Evolutionary conservation across 345 rosid species (phyloP).

Genomic region (Gossypium rotundifolium): DNA sequence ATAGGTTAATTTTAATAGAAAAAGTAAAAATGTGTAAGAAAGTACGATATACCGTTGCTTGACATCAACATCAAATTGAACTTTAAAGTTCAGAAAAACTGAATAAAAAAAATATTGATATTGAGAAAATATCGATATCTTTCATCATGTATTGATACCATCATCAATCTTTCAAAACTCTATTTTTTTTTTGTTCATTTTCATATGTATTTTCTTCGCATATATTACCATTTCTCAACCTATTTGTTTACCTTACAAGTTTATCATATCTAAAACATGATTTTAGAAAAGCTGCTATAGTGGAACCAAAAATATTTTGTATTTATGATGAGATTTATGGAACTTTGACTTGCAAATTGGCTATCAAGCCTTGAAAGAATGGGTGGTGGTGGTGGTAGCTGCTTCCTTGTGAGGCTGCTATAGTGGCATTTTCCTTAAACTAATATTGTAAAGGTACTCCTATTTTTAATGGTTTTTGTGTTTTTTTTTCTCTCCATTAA

Average conservation of each 20-base stretch:
- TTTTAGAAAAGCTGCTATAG: neutral
- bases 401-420: conserved; percentile 13
- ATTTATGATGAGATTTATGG: conserved; percentile 25
- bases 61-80: no score
- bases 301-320: conserved; percentile 6
- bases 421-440: conserved; percentile 17
- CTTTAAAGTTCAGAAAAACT: no score
- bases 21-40: no score
- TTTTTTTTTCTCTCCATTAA: no score
- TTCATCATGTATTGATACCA: neutral
- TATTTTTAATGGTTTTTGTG: conserved; percentile 11
- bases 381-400: conserved; percentile 8
- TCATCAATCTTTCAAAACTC: neutral
- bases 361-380: conserved; percentile 38
- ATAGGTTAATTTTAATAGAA: no score
- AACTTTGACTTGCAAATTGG: conserved; percentile 40
- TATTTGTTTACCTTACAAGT: neutral
- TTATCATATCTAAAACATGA: neutral
- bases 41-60: no score
- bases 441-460: conserved; percentile 29
- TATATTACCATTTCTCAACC: no score
- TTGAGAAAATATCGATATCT: no score
- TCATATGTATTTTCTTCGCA: neutral
- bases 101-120: no score
- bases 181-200: neutral